Base-by-base conservation (phyloP, 495 filamentous ascomycete genomes). In the Pyrenula aspistea region DNA sequence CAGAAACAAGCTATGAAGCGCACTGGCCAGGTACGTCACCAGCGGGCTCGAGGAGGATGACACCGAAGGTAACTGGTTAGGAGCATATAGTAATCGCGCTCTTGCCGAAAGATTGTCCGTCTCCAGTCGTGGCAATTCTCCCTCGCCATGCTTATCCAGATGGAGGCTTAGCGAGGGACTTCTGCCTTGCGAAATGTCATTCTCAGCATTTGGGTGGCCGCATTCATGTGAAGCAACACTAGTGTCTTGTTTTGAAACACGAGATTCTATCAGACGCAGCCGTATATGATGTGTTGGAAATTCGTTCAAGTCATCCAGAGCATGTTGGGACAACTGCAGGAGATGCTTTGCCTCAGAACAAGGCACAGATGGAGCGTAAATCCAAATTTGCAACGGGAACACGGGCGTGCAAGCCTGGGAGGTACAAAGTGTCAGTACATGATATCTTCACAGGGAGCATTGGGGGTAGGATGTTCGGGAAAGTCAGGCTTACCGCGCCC, bases 231-330 rank as follows among this genome's bases (percentile, higher is more conserved):
- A 42, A 42, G 31, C 31, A 42, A 42, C 31, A 15, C 31, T 42
- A 42, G 31, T 42, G 31, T 42, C 31, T 42, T 42, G 31, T 15
- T 15, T 15, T 42, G 31, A 42, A 42, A 42, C 31, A 42, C 31
- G 63, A 12, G 73, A 63, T 24, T 77, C 71, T 20, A 82, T 77
- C 57, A 89, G 70, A 60, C 89, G 84, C 36, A 96, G 75, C 12
- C 89, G 84, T 49, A 96, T 70, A 65, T 92, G 89, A 64, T 95
- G 89, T 22, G 86, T 87, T n/a, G 88, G 86, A 69, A 95, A 95
- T 61, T 95, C 90, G 65, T 91, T 94, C 51, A 87, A 77, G 61
- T 93, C 87, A 69, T 96, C 91, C 48, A 96, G 79, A 20, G 88
- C 84, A 75, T 95, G 89, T 62, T 96, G 91, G 8, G 90, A 93